These are phyloP conservation scores for Tolypocladium inflatum DNA, from an alignment of 2,329 filamentous ascomycete species.

Conservation along the genomic window DNA sequence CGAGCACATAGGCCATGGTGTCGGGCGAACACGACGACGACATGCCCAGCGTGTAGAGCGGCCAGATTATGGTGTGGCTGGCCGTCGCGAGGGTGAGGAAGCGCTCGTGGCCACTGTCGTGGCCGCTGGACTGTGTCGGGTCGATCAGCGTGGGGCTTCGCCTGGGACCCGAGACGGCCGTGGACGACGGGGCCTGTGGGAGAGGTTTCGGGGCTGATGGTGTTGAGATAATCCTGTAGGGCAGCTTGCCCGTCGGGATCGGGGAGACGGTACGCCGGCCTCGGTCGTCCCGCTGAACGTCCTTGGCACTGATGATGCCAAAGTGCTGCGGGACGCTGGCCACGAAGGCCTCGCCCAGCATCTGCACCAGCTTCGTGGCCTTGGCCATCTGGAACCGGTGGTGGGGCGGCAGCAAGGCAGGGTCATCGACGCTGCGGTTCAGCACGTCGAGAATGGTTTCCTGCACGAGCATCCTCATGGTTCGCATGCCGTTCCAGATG, in stretches of 20 bases:
- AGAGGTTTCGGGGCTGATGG: slow-evolving; percentile 5
- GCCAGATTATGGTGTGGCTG: slow-evolving; percentile 40
- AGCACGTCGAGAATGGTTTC: slow-evolving; percentile 37
- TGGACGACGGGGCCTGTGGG: background rate
- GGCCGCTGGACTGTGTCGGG: slow-evolving; percentile 23
- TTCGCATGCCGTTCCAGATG: slow-evolving; percentile 38
- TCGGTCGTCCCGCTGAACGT: slow-evolving; percentile 16
- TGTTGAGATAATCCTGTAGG: slow-evolving; percentile 18
- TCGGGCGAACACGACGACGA: slow-evolving; percentile 32
- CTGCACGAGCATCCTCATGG: slow-evolving; percentile 35
- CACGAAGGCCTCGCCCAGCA: slow-evolving; percentile 30
- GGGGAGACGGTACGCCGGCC: slow-evolving; percentile 11
- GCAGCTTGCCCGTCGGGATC: slow-evolving; percentile 17
- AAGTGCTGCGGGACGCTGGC: slow-evolving; percentile 41
- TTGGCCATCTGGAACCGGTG: slow-evolving; percentile 26
- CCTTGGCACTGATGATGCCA: slow-evolving; percentile 32
- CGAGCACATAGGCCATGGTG: slow-evolving; percentile 33
- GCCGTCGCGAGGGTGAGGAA: slow-evolving; percentile 40
- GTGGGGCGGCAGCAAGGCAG: slow-evolving; percentile 16
- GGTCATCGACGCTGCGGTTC: slow-evolving; percentile 20
- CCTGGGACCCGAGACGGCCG: slow-evolving; percentile 1
- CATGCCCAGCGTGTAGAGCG: slow-evolving; percentile 38
- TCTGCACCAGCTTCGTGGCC: slow-evolving; percentile 25
- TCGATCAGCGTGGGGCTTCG: slow-evolving; percentile 29
- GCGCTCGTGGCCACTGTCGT: slow-evolving; percentile 28